phyloP scores from a whole-genome alignment of 2,329 filamentous ascomycete species.

The Aspergillus udagawae region DNA sequence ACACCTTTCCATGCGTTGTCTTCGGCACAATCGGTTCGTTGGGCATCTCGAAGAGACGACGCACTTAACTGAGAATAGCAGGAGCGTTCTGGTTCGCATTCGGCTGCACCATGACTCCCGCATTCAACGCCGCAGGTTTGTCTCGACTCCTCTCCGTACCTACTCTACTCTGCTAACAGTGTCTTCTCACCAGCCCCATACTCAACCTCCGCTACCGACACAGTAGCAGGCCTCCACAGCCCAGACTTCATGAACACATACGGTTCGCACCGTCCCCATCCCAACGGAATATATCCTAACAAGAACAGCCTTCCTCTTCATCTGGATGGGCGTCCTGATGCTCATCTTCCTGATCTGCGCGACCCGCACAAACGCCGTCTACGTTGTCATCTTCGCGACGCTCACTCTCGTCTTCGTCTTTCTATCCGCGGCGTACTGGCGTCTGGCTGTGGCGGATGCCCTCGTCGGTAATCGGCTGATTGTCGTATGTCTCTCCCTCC shows the following conservation, averaged over 20 bases:
- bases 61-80: conserved; percentile 5
- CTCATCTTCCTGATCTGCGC: conserved; percentile 66
- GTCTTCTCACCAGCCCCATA: conserved; percentile 25
- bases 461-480: conserved; percentile 26
- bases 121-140: conserved; percentile 48
- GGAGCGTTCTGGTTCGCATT: conserved; percentile 55
- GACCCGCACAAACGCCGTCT: conserved; percentile 67
- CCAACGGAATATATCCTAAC: background rate
- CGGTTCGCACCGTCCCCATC: conserved; percentile 6
- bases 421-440: conserved; percentile 59
- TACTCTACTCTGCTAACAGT: background rate
- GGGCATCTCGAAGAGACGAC: background rate
- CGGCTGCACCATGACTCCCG: conserved; percentile 52
- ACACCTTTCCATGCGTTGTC: conserved; percentile 58
- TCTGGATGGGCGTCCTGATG: conserved; percentile 64
- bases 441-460: conserved; percentile 43
- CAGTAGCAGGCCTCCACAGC: conserved; percentile 20
- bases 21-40: conserved; percentile 49
- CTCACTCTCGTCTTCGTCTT: conserved; percentile 58
- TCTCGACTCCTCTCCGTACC: conserved; percentile 22
- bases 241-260: conserved; percentile 21
- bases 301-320: conserved; percentile 51
- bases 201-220: conserved; percentile 23
- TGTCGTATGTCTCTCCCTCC: conserved; percentile 9
- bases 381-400: conserved; percentile 64